Evolutionary conservation across 306 rosid genomes (phyloP), one percentile per base, ranked within the genome.

Genomic region (Vigna hirtella): DNA sequence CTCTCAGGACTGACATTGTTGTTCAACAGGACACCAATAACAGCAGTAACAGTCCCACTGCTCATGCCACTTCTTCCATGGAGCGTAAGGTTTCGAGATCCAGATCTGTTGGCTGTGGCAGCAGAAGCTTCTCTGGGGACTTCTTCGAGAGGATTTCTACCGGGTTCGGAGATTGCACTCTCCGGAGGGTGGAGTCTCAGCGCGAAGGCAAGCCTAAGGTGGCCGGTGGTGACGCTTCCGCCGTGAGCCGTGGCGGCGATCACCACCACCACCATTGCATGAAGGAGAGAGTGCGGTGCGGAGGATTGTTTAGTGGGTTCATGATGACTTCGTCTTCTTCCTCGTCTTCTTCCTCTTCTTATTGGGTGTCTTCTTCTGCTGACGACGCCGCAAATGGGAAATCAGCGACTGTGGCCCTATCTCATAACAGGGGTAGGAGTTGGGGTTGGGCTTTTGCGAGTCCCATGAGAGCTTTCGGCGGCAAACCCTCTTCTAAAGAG

Each of bases 371-470:
- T 0, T 86, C 95, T n/a, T 89, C 93, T n/a, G 82, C 84, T 1
- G 96, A 90, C 3, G 97, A 91, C 14, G 49, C 62, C 4, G 63
- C 76, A 16, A 88, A 53, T 28, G 90, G 89, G 43, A 83, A 85
- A 75, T 48, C 87, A 51, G 69, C 66, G 0, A 45, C 74, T 1
- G 88, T 85, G 4, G 72, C 83, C 0, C 58, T 86, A 0, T 81
- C 82, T 12, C 84, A 87, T 57, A 83, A 86, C 49, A 85, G 97
- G 7, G 87, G 75, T 17, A 79, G 81, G 71, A 87, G 90, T 77
- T 94, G 97, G 98, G 83, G 86, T 5, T 90, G 98, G 98, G 97
- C 97, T 2, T 94, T 92, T 62, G 97, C 98, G 3, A 94, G 98
- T 66, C 98, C 98, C 3, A 89, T 94, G 87, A 89, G 97, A 85